A percentile compares a stretch with the other conserved stretches of the same genome.
Evolutionary conservation across 2,329 filamentous ascomycete species (phyloP).

Genomic region (Hypoxylon sp.): DNA sequence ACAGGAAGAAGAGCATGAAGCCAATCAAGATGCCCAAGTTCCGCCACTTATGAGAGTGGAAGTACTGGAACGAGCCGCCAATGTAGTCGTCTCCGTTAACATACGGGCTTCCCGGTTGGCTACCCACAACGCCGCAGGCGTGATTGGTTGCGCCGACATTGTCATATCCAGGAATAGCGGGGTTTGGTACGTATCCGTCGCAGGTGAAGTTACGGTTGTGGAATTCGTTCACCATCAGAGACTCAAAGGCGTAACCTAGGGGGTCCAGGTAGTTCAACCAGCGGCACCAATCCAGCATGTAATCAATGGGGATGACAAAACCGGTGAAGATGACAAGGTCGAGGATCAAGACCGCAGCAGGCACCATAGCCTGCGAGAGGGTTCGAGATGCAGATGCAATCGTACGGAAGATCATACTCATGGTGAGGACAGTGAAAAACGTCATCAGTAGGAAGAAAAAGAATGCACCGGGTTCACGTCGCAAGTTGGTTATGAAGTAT

Average conservation of each 20-base stretch:
- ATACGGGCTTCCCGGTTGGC: slow-evolving; percentile 61
- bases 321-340: slow-evolving; percentile 77
- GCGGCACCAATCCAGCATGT: slow-evolving; percentile 83
- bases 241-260: slow-evolving; percentile 83
- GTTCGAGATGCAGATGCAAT: slow-evolving; percentile 82
- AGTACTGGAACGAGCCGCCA: slow-evolving; percentile 66
- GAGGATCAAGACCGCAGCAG: slow-evolving; percentile 71
- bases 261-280: slow-evolving; percentile 89
- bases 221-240: slow-evolving; percentile 88
- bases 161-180: slow-evolving; percentile 52
- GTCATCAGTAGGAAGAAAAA: slow-evolving; percentile 87
- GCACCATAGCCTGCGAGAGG: slow-evolving; percentile 72
- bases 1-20: slow-evolving; percentile 72
- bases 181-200: slow-evolving; percentile 58
- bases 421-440: slow-evolving; percentile 77
- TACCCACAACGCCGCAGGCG: slow-evolving; percentile 71
- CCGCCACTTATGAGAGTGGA: slow-evolving; percentile 71
- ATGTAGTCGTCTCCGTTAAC: slow-evolving; percentile 72
- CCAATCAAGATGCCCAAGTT: slow-evolving; percentile 77
- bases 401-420: slow-evolving; percentile 88
- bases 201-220: slow-evolving; percentile 70
- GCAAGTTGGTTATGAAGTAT: slow-evolving; percentile 89
- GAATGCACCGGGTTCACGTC: slow-evolving; percentile 78
- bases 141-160: slow-evolving; percentile 55
- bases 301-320: slow-evolving; percentile 71